Evolutionary conservation across 768 basidiomycete genomes (phyloP), one percentile per base, ranked within the genome.

Genomic region (Cyclocybe aegerita): DNA sequence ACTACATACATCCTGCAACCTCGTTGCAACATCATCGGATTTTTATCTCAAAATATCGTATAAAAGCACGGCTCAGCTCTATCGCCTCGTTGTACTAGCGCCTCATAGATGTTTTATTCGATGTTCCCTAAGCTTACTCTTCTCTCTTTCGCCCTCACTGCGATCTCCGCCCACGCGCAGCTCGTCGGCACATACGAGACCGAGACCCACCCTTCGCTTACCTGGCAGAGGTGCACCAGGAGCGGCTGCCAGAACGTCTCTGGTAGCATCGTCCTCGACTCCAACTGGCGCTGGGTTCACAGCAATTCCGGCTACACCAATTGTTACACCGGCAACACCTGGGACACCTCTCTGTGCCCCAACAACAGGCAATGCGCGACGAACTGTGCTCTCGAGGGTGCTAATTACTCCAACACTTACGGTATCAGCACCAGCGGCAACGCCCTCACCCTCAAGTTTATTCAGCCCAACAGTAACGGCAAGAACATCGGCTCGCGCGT

Each of bases 171-270:
- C 14, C 43, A 38, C 9, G 23, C 23, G 23, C 34, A 43, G 39
- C 32, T 40, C 30, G 46, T 43, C 23, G 34, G 23, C 23, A 23
- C 40, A 14, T 35, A 12, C 35, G 43, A 46, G 23, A 42, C 31
- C 11, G 76, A 78, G 57, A 65, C 48, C 43, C 75, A 77, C 64
- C 76, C 76, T 33, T 36, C 57, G 9, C 66, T 78, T 31, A 58
- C 65, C 40, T 65, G 64, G 58, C 66, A 72, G 54, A 59, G 63
- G 43, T 78, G 76, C 60, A 67, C 71, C 29, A 54, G 61, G 15
- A 39, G 37, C 17, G 70, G 62, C 29, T 72, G 72, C 65, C 60
- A 55, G 23, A 57, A 57, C n/a, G 39, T 53, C 36, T 49, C 47
- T n/a, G 45, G 38, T 33, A 55, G 58, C 34, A 37, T 55, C 6